These are phyloP conservation scores for Saccharata proteae DNA, from an alignment of 2,329 filamentous ascomycete species.

Conservation along the genomic window DNA sequence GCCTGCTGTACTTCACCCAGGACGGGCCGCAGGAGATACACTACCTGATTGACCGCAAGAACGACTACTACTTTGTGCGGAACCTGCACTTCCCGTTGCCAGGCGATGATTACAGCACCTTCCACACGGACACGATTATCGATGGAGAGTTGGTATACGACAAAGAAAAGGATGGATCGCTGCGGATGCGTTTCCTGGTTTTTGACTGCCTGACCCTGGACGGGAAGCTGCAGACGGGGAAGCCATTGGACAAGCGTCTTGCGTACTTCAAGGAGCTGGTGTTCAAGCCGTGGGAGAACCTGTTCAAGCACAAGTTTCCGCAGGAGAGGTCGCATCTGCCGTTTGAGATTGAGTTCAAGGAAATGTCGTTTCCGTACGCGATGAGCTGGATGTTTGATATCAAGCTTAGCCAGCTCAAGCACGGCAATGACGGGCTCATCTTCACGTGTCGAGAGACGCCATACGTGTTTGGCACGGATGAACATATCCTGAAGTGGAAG, in stretches of 20 bases:
- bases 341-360: slow-evolving; percentile 78
- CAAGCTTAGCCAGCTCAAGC: slow-evolving; percentile 69
- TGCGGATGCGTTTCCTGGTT: slow-evolving; percentile 68
- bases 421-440: slow-evolving; percentile 93
- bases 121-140: slow-evolving; percentile 70
- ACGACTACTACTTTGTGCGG: slow-evolving; percentile 84
- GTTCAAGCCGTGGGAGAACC: slow-evolving; percentile 54
- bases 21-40: slow-evolving; percentile 54
- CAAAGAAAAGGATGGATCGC: slow-evolving; percentile 45
- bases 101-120: slow-evolving; percentile 46
- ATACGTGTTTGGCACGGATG: slow-evolving; percentile 84
- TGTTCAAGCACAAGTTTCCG: slow-evolving; percentile 47
- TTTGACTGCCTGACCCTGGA: slow-evolving; percentile 88
- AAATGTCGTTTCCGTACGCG: slow-evolving; percentile 78
- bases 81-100: slow-evolving; percentile 70
- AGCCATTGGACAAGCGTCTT: slow-evolving; percentile 76
- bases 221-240: slow-evolving; percentile 60
- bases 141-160: slow-evolving; percentile 93
- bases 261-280: slow-evolving; percentile 74
- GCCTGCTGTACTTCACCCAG: slow-evolving; percentile 82
- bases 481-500: slow-evolving; percentile 96
- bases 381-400: slow-evolving; percentile 68
- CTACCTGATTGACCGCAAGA: slow-evolving; percentile 94
- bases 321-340: slow-evolving; percentile 58
- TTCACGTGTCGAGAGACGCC: slow-evolving; percentile 86